These are phyloP conservation scores for Macrolepiota fuliginosa DNA, from an alignment of 768 basidiomycete genomes.

Conservation along the genomic window DNA sequence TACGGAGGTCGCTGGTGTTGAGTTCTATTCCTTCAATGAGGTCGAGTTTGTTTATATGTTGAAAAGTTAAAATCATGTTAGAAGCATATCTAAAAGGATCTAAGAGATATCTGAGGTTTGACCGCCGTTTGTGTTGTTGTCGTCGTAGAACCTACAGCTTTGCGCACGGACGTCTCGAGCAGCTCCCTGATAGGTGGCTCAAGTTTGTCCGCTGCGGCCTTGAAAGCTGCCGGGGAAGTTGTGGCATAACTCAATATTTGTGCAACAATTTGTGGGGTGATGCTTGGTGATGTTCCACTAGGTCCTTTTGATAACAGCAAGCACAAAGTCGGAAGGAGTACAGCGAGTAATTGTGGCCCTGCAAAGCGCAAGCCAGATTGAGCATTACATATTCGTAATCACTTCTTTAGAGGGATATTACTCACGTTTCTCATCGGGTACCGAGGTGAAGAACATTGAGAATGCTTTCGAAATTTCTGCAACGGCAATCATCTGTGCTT, in stretches of 20 bases:
- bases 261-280: slow-evolving; percentile 58
- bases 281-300: slow-evolving; percentile 45
- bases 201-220: slow-evolving; percentile 74
- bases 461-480: slow-evolving; percentile 86
- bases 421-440: slow-evolving; percentile 64
- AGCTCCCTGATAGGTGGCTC: slow-evolving; percentile 53
- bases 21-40: too few relatives aligned
- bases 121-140: slow-evolving; percentile 29
- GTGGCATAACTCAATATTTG: slow-evolving; percentile 76
- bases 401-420: slow-evolving; percentile 11
- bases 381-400: too few relatives aligned
- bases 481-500: slow-evolving; percentile 58
- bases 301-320: slow-evolving; percentile 46
- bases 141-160: slow-evolving; percentile 51
- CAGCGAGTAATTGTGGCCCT: slow-evolving; percentile 68
- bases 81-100: slow-evolving; percentile 53
- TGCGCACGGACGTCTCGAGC: slow-evolving; percentile 77
- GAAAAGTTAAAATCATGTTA: too few relatives aligned
- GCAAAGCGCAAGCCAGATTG: too few relatives aligned
- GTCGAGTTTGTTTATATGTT: too few relatives aligned
- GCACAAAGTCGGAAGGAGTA: slow-evolving; percentile 74
- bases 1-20: too few relatives aligned
- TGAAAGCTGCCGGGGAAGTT: slow-evolving; percentile 72
- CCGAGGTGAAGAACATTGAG: slow-evolving; percentile 53
- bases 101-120: slow-evolving; percentile 78